Evolutionary conservation across 805 yeast genomes (phyloP), one percentile per base, ranked within the genome.

Genomic region (Candida michaelii): DNA sequence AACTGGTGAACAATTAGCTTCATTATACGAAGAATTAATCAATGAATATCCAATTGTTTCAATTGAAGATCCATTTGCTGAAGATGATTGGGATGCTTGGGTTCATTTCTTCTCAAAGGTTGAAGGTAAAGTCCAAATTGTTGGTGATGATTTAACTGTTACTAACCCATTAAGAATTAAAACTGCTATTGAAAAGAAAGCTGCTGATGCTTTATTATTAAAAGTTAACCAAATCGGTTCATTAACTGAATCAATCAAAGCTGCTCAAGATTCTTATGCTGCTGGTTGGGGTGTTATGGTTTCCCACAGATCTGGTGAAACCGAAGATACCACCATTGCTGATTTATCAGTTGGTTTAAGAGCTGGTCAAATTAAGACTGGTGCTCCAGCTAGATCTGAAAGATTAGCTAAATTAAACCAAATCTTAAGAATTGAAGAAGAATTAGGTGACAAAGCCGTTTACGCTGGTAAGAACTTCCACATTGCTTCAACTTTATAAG

Each of bases 271-370:
- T 74, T 87, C 98, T 47, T 90, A 82, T 77, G 83, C 82, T 54
- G 97, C 97, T 54, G 89, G 89, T 67, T 91, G 99, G 99, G 97
- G 97, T 81, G 97, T 90, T 68, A 90, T 91, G 97, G 98, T 93
- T 63, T 90, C 97, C 65, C 99, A 91, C 89, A 89, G 99, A 84
- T 90, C 97, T 61, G 99, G 99, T 79, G 99, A 91, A 82, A 90
- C 97, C 58, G 99, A 93, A 80, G 99, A 93, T 77, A 85, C 95
- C 64, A 84, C 88, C 79, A 91, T 91, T 73, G 98, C 99, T 66
- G 98, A 91, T 76, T 82, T 91, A 69, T 79, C 89, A 63, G 99
- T 93, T 62, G 98, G 98, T 80, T 82, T 91, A 73, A 89, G 97
- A 84, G 63, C 95, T 56, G 99, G 97, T 71, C 98, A 91, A 82